phyloP scores from a whole-genome alignment of 306 rosid genomes.

The Cucurbita maxima region DNA sequence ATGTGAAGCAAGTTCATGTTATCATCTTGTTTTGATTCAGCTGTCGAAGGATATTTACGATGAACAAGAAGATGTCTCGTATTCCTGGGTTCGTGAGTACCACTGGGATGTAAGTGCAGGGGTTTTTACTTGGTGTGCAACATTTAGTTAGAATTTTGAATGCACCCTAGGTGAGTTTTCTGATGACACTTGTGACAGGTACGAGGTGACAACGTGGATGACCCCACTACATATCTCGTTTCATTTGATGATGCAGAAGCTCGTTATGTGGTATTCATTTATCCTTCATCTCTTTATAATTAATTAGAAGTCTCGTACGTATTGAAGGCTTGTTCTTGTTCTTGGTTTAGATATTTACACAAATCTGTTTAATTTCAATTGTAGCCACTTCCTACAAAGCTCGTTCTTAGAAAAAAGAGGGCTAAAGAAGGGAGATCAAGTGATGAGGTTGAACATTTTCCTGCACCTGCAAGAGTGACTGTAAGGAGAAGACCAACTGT shows the following conservation, averaged over 20 bases:
- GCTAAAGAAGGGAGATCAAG: constrained; percentile 73
- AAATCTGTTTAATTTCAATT: constrained; percentile 4
- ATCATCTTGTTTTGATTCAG: constrained; percentile 27
- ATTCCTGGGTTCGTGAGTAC: constrained; percentile 89
- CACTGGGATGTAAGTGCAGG: constrained; percentile 66
- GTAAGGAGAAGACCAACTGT: constrained; percentile 62
- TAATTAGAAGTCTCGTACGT: not conserved
- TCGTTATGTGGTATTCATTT: constrained; percentile 55
- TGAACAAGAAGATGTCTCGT: constrained; percentile 67
- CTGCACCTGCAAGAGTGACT: constrained; percentile 62
- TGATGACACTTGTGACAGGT: constrained; percentile 29
- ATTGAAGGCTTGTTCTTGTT: not conserved
- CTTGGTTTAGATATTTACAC: not conserved
- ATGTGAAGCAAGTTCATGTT: not conserved
- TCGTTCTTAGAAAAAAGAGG: constrained; percentile 79
- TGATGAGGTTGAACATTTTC: constrained; percentile 83
- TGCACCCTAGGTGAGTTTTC: not conserved
- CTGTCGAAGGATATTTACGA: constrained; percentile 75
- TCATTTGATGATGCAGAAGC: constrained; percentile 77
- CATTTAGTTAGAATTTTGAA: not conserved
- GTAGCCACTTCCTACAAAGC: constrained; percentile 96
- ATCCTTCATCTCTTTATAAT: not conserved
- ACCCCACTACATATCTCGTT: constrained; percentile 72
- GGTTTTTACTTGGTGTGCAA: not conserved
- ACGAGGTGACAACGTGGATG: constrained; percentile 72